Percentiles rank a stretch among this genome's conserved stretches.
phyloP scores from a whole-genome alignment of 345 rosid species.

The Gossypium thurberi region DNA sequence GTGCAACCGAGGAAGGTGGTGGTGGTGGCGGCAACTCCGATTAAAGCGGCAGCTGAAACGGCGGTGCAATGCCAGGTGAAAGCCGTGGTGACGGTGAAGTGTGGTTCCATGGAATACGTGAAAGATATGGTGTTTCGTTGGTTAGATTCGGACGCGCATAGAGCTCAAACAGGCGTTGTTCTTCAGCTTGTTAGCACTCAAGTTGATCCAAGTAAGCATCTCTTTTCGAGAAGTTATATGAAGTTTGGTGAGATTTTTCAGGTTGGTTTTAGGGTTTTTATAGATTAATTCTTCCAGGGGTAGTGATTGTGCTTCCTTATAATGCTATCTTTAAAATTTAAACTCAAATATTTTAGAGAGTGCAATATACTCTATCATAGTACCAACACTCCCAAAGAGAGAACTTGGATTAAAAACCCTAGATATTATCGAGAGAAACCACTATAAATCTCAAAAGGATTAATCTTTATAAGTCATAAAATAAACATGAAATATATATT shows the following conservation, averaged over 20 bases:
- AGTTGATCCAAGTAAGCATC: slow-evolving; percentile 58
- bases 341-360: fast-evolving
- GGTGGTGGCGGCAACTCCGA: neutral
- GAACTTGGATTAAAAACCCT: too few species aligned
- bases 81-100: slow-evolving; percentile 54
- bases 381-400: fast-evolving
- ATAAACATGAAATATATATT: too few species aligned
- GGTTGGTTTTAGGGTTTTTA: too few species aligned
- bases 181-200: slow-evolving; percentile 74
- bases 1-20: neutral
- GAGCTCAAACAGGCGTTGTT: slow-evolving; percentile 58
- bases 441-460: too few species aligned
- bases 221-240: neutral
- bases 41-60: neutral
- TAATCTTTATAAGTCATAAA: too few species aligned
- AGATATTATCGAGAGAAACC: too few species aligned
- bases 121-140: slow-evolving; percentile 62
- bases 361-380: too few species aligned
- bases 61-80: slow-evolving; percentile 46
- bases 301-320: fast-evolving
- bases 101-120: slow-evolving; percentile 1
- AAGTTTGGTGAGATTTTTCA: too few species aligned
- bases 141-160: slow-evolving; percentile 47
- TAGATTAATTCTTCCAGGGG: too few species aligned
- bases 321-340: fast-evolving